These are phyloP conservation scores for Leccinum griseonigrum DNA, from an alignment of 1,284 basidiomycete genomes.

Conservation along the genomic window DNA sequence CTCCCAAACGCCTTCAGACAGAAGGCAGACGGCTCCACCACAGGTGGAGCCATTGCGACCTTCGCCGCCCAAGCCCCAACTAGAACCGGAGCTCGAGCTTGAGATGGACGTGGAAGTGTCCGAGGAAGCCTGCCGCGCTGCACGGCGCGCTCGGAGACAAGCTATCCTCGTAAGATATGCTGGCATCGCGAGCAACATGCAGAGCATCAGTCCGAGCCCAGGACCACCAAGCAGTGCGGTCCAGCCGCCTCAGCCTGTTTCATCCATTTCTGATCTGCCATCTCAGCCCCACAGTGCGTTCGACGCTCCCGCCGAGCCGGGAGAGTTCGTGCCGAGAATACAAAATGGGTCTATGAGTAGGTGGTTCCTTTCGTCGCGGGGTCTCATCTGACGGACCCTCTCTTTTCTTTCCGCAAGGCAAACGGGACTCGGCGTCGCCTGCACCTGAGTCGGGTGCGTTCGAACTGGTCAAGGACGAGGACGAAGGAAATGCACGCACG, in stretches of 20 bases:
- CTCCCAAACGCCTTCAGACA: constrained; percentile 27
- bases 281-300: constrained; percentile 51
- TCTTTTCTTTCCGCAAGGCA: constrained; percentile 31
- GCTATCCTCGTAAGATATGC: constrained; percentile 85
- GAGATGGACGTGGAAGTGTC: constrained; percentile 59
- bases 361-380: constrained; percentile 14
- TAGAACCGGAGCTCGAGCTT: constrained; percentile 53
- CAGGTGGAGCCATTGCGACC: constrained; percentile 29
- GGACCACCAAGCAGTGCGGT: constrained; percentile 71
- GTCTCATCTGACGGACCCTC: constrained; percentile 3
- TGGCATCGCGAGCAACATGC: constrained; percentile 43
- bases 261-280: constrained; percentile 58
- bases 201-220: constrained; percentile 50
- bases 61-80: constrained; percentile 29
- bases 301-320: constrained; percentile 31
- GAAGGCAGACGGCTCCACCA: constrained; percentile 15
- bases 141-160: constrained; percentile 75
- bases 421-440: constrained; percentile 51
- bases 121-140: constrained; percentile 72
- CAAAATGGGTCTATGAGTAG: constrained; percentile 30
- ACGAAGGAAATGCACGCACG: constrained; percentile 44
- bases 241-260: constrained; percentile 58
- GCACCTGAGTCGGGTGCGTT: constrained; percentile 52
- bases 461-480: constrained; percentile 58
- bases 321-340: constrained; percentile 9